Evolutionary conservation across 139 green algal species (phyloP), one percentile per base, ranked within the genome.

Genomic region (Limnomonas spitsbergensis): DNA sequence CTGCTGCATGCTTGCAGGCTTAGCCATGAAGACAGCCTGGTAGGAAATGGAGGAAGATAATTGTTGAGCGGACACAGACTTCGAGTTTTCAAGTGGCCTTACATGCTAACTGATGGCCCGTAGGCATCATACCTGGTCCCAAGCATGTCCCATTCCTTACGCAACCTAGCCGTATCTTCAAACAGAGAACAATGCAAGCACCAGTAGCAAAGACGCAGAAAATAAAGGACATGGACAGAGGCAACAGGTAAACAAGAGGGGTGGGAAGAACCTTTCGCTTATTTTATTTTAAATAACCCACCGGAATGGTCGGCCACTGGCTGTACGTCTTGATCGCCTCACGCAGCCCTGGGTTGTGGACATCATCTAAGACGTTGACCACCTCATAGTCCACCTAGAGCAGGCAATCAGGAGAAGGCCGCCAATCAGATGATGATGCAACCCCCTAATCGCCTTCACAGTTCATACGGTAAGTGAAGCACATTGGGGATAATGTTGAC

Each of bases 271-370:
- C 31, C 29, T 29, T 31, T 35, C 4, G 68, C 29, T 42, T 31
- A 4, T 53, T 3, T n/a, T 74, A 32, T 35, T 61, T 4, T 53
- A 1, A 70, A 1, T 37, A 91, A 87, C 88, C 96, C 0, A 61
- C 47, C 14, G 95, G 95, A 70, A 99, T 97, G 32, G 95, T 99
- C 29, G 95, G 95, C 95, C 95, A 99, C 73, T 95, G 87, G 52
- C 80, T 93, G 87, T 95, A 98, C 1, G 80, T 72, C 83, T 99
- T 99, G 84, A 99, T 94, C 27, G 92, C 92, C 20, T 98, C 92
- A 38, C 95, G 80, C 76, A 99, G 81, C 4, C 92, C 90, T 2
- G 91, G 83, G 73, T 88, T 85, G 73, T 89, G 80, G 35, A 93
- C 86, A 35, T 99, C 95, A 39, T 97, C 91, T 67, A 99, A 85